Percentiles rank a stretch among this genome's conserved stretches.
phyloP scores from a whole-genome alignment of 257 asterid genomes.

The Gentiana straminea region DNA sequence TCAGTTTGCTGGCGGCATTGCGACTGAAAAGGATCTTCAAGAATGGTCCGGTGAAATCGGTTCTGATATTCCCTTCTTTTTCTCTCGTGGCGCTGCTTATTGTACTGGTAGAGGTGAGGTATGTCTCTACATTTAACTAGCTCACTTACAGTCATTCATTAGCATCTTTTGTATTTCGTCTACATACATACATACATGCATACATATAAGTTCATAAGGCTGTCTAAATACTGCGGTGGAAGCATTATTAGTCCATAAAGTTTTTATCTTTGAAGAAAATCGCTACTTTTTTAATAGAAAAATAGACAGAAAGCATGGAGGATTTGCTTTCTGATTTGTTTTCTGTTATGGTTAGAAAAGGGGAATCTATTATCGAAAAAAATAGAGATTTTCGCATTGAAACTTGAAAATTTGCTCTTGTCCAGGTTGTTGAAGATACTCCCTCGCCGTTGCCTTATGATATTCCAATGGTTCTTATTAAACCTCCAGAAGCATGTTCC shows the following conservation, averaged over 20 bases:
- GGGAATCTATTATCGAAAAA: background rate
- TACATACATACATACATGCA: too few species aligned
- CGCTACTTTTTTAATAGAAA: too few species aligned
- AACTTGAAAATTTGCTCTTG: background rate
- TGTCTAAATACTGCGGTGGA: too few species aligned
- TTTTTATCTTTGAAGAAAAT: too few species aligned
- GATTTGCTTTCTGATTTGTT: too few species aligned
- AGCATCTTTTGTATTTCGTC: background rate
- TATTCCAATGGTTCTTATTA: constrained; percentile 84
- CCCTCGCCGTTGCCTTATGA: constrained; percentile 46
- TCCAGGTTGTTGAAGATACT: constrained; percentile 76
- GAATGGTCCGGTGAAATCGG: constrained; percentile 97
- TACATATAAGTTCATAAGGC: too few species aligned
- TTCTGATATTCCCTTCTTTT: constrained; percentile 90
- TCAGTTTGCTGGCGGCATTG: constrained; percentile 76
- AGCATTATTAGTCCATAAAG: too few species aligned
- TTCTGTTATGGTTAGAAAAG: too few species aligned
- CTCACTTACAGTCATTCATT: background rate
- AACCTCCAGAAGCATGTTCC: constrained; percentile 87
- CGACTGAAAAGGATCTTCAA: constrained; percentile 82
- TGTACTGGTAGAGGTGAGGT: constrained; percentile 97
- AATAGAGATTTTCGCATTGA: background rate
- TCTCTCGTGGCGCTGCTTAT: constrained; percentile 94
- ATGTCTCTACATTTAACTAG: constrained; percentile 12
- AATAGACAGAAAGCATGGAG: too few species aligned